Conservation (phyloP, 192 early-diverging fungal genomes). For the Gonapodya sp. region DNA sequence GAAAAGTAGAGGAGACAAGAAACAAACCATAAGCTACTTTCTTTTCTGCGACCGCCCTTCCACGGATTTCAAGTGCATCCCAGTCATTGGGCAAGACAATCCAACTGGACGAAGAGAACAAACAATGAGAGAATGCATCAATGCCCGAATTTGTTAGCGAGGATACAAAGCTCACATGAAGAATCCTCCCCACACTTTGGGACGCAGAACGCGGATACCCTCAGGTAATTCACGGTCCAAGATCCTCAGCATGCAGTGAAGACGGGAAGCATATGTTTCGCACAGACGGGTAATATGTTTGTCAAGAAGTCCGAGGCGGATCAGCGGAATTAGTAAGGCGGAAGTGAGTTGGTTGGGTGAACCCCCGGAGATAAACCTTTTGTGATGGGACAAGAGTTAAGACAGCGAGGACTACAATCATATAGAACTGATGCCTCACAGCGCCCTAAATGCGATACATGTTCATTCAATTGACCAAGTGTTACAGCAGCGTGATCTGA, state of each 20-base stretch:
- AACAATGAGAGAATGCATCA: too few species aligned
- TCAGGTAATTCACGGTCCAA: not conserved
- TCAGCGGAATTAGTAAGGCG: not conserved
- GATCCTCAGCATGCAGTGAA: not conserved
- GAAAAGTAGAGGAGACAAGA: not conserved
- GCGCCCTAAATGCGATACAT: not conserved
- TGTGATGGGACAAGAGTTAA: too few species aligned
- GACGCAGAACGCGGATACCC: not conserved
- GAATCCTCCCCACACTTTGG: not conserved
- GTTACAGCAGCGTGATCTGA: too few species aligned
- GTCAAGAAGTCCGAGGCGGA: not conserved
- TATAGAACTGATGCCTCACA: too few species aligned
- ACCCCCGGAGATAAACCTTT: slow-evolving; percentile 1
- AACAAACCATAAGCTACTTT: not conserved
- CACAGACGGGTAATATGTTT: not conserved
- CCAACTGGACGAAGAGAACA: too few species aligned
- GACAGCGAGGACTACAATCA: too few species aligned
- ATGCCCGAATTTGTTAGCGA: too few species aligned
- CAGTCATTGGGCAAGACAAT: not conserved
- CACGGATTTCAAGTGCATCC: not conserved
- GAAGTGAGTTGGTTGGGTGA: not conserved
- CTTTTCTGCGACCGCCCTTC: not conserved
- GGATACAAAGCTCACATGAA: too few species aligned
- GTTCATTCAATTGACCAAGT: too few species aligned
- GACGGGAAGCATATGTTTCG: not conserved